A percentile compares a stretch with the other conserved stretches of the same genome.
Evolutionary conservation across 805 yeast genomes (phyloP).

Genomic region (Candida dajiaensis): DNA sequence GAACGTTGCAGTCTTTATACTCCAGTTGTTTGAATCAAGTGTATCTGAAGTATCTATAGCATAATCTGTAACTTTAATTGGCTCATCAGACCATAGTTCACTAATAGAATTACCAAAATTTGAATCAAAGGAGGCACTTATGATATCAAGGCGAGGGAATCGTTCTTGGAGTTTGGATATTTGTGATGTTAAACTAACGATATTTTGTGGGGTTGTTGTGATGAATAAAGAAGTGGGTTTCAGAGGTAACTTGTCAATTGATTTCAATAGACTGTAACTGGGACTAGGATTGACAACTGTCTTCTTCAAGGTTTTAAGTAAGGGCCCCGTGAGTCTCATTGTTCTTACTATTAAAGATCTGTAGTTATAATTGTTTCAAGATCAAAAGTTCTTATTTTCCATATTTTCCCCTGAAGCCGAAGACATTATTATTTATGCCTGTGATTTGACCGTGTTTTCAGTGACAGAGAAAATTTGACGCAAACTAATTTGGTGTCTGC

Average conservation of each 20-base stretch:
- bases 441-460: neutral
- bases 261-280: neutral
- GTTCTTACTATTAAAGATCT: neutral
- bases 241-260: neutral
- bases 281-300: neutral
- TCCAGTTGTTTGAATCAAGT: neutral
- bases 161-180: neutral
- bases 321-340: neutral
- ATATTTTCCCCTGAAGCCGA: too few relatives aligned
- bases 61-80: neutral
- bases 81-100: constrained; percentile 1
- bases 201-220: neutral
- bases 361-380: too few relatives aligned
- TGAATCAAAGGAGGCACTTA: neutral
- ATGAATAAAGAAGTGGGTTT: neutral
- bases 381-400: too few relatives aligned
- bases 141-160: neutral
- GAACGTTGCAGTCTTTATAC: neutral
- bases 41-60: neutral
- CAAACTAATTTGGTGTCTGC: too few relatives aligned
- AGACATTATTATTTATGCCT: too few relatives aligned
- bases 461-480: neutral
- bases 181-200: neutral
- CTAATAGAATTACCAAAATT: neutral
- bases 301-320: neutral